Evolutionary conservation across 345 rosid species (phyloP).

Genomic region (Hibiscus mutabilis): DNA sequence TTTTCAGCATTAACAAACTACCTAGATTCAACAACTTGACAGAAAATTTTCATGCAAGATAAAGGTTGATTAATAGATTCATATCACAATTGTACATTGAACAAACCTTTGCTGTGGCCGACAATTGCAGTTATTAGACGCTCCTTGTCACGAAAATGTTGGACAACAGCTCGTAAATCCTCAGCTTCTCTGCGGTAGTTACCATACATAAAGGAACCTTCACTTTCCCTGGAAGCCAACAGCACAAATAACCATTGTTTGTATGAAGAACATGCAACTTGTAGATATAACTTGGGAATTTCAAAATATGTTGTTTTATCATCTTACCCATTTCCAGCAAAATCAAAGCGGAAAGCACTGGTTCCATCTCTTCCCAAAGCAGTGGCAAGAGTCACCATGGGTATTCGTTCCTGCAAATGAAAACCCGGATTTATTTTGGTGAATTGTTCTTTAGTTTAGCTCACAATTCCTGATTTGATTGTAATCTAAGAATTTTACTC

Average conservation of each 20-base stretch:
- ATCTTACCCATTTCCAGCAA: conserved; percentile 82
- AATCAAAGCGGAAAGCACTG: conserved; percentile 73
- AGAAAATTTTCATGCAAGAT: too few species aligned
- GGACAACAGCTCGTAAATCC: conserved; percentile 57
- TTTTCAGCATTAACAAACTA: too few species aligned
- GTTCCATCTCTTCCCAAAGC: conserved; percentile 48
- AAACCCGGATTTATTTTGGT: background rate
- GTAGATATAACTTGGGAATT: too few species aligned
- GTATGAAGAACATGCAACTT: too few species aligned
- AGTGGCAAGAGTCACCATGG: conserved; percentile 60
- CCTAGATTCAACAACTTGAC: too few species aligned
- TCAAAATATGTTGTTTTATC: background rate
- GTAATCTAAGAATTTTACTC: background rate
- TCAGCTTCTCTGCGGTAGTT: conserved; percentile 77
- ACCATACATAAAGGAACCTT: conserved; percentile 86
- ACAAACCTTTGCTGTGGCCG: conserved; percentile 87
- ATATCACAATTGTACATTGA: background rate
- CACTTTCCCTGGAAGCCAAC: conserved; percentile 54
- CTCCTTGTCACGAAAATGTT: conserved; percentile 36
- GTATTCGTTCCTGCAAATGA: conserved; percentile 49
- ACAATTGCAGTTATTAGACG: conserved; percentile 44
- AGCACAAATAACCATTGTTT: conserved; percentile 7
- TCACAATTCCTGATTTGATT: background rate
- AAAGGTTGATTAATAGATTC: too few species aligned
- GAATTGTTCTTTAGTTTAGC: background rate